These are phyloP conservation scores for Gymnopilus junonius DNA, from an alignment of 768 basidiomycete species.

Conservation along the genomic window DNA sequence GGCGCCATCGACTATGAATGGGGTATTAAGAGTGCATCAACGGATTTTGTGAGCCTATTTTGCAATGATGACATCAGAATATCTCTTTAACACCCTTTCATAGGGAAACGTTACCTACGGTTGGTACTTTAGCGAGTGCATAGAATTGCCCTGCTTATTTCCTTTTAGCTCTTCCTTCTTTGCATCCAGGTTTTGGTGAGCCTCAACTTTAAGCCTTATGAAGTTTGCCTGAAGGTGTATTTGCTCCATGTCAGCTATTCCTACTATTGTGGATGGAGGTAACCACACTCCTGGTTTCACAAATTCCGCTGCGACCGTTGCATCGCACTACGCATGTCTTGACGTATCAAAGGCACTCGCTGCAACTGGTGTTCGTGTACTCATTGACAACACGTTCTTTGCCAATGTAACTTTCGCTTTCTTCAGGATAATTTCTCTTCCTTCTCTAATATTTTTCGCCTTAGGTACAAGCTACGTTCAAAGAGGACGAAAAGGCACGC, in stretches of 20 bases:
- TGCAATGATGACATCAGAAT: neutral
- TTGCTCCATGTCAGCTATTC: constrained; percentile 61
- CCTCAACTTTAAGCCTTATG: neutral
- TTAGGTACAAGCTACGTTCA: constrained; percentile 28
- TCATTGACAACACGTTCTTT: constrained; percentile 72
- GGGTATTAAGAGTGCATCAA: constrained; percentile 74
- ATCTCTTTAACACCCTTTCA: neutral
- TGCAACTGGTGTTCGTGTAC: constrained; percentile 65
- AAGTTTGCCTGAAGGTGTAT: neutral
- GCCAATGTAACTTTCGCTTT: constrained; percentile 42
- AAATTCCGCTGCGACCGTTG: constrained; percentile 59
- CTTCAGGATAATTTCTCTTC: neutral
- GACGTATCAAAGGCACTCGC: constrained; percentile 75
- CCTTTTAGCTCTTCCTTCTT: constrained; percentile 55
- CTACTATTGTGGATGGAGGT: constrained; percentile 70
- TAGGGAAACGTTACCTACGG: constrained; percentile 82
- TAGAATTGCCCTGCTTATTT: neutral
- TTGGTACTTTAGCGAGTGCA: constrained; percentile 28
- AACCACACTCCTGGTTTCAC: constrained; percentile 79
- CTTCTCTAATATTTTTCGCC: neutral
- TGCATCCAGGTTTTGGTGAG: constrained; percentile 73
- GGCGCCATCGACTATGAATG: constrained; percentile 66
- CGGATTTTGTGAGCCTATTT: constrained; percentile 71
- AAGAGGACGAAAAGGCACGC: constrained; percentile 25
- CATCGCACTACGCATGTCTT: constrained; percentile 69